Evolutionary conservation across 169 alveolate species (phyloP), one percentile per base, ranked within the genome.

Genomic region (Plasmodium sp.): DNA sequence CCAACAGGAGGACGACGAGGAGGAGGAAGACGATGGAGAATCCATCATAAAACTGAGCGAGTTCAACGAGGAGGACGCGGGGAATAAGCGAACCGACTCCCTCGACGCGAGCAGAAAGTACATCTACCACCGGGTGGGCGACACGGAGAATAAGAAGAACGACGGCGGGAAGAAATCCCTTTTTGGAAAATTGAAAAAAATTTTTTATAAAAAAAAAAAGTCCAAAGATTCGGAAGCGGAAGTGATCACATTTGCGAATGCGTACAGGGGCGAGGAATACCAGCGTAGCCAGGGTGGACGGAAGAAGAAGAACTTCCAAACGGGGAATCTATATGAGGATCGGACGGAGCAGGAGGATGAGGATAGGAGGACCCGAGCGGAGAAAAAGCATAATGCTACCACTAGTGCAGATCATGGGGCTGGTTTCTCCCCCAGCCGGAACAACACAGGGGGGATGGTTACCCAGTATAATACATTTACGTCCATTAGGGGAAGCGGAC

Each of bases 131-230:
- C 41, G 43, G 10, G 62, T 3, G 2, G 22, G 7, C 82, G 81
- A 36, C 41, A 22, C 39, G 1, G 36, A 18, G 14, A 67, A 7
- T 5, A 62, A 67, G 43, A 31, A 67, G 9, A 10, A 22, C 43
- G n/a, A 34, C n/a, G 41, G 62, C 12, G 62, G 45, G 77, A 86
- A 34, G 27, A 74, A 51, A 43, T 86, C 93, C 2, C 54, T 86
- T 75, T 86, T 86, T 75, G 81, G 84, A 75, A 86, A 75, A 39
- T 22, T 86, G 71, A 86, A 86, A 75, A 34, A 86, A 27, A 67
- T 86, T 7, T 86, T 86, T 77, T 86, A 86, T 45, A 86, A 86
- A 75, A 86, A 51, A 48, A 85, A 75, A 86, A 86, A 74, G 45
- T 43, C 83, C 1, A 54, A 86, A 9, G 45, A 86, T 86, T 45